Evolutionary conservation across 805 yeast genomes (phyloP).

Genomic region (Candida adriatica): DNA sequence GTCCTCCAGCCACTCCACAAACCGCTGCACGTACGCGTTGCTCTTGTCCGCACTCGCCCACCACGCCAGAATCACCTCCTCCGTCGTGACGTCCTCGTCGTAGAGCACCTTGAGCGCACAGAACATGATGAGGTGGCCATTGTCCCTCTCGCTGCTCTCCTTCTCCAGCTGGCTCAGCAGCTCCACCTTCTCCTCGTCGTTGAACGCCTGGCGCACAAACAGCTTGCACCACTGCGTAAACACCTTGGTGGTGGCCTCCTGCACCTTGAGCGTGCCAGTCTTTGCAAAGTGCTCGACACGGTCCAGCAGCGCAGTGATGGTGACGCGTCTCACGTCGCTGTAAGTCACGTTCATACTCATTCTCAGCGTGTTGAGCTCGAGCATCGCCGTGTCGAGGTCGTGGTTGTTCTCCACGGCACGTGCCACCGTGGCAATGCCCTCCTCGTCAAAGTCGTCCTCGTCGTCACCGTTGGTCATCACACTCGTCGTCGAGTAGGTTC

Average conservation of each 20-base stretch:
- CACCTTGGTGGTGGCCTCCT: slow-evolving; percentile 70
- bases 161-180: slow-evolving; percentile 43
- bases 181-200: slow-evolving; percentile 69
- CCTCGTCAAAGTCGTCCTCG: slow-evolving; percentile 70
- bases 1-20: slow-evolving; percentile 81
- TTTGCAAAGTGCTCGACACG: slow-evolving; percentile 68
- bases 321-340: slow-evolving; percentile 84
- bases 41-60: slow-evolving; percentile 49
- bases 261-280: slow-evolving; percentile 69
- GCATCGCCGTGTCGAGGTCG: slow-evolving; percentile 84
- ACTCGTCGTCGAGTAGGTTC: slow-evolving; percentile 34
- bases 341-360: slow-evolving; percentile 97
- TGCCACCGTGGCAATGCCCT: slow-evolving; percentile 90
- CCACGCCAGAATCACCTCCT: slow-evolving; percentile 76
- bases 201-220: slow-evolving; percentile 81
- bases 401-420: slow-evolving; percentile 91
- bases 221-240: slow-evolving; percentile 78
- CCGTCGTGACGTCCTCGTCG: slow-evolving; percentile 77
- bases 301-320: slow-evolving; percentile 61
- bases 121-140: slow-evolving; percentile 38
- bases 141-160: slow-evolving; percentile 29
- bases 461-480: slow-evolving; percentile 47
- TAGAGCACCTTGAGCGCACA: slow-evolving; percentile 57
- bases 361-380: slow-evolving; percentile 89
- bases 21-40: slow-evolving; percentile 50